A percentile compares a stretch with the other conserved stretches of the same genome.
Conservation (phyloP, 176 grass and related monocot species). For the Otatea glauca region DNA sequence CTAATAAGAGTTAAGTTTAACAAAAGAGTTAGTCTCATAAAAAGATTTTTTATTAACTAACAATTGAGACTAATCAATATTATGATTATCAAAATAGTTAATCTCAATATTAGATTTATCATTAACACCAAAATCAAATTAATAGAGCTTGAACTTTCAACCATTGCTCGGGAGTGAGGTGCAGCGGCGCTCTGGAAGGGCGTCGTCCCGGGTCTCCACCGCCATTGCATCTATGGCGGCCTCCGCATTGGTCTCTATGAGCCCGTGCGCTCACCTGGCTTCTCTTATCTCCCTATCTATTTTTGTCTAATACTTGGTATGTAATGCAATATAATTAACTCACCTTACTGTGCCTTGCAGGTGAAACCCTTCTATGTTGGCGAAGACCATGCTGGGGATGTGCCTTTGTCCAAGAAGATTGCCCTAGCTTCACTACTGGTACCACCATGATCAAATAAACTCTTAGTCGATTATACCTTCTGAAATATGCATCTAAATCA, state of each 20-base stretch:
- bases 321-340: not conserved
- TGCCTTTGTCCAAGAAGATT: constrained; percentile 83
- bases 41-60: too few species aligned
- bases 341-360: constrained; percentile 35
- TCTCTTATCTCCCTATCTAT: not conserved
- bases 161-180: constrained; percentile 85
- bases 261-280: constrained; percentile 36
- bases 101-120: too few species aligned
- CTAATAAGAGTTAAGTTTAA: too few species aligned
- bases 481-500: not conserved
- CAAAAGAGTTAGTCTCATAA: too few species aligned
- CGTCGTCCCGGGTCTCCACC: constrained; percentile 81
- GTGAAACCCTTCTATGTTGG: constrained; percentile 80
- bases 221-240: constrained; percentile 89
- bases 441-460: not conserved
- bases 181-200: constrained; percentile 88
- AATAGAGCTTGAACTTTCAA: too few species aligned
- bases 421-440: constrained; percentile 86
- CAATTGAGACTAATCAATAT: too few species aligned
- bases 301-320: not conserved
- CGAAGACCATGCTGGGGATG: constrained; percentile 79
- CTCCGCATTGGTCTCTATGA: constrained; percentile 89
- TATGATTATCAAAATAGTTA: too few species aligned
- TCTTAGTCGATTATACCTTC: not conserved
- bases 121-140: too few species aligned